Evolutionary conservation across 116 monocot species (phyloP).

Genomic region (Zostera marina): DNA sequence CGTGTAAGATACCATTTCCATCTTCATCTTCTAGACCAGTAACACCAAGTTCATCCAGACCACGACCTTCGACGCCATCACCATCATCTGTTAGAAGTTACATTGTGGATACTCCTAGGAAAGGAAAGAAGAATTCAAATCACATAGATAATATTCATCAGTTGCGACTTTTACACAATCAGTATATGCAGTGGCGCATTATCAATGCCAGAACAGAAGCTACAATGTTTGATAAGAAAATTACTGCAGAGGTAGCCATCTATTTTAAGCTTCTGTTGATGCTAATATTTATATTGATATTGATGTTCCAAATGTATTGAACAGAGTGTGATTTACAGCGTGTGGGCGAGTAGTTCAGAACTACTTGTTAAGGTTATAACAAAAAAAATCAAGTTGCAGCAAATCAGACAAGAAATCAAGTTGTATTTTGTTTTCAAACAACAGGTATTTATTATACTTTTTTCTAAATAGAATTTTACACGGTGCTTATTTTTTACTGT

Average conservation of each 20-base stretch:
- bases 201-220: conserved; percentile 49
- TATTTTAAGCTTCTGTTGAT: not conserved
- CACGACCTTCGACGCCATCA: conserved; percentile 10
- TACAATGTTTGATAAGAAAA: conserved; percentile 28
- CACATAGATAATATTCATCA: conserved; percentile 69
- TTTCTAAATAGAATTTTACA: not conserved
- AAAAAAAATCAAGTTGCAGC: conserved; percentile 41
- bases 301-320: conserved; percentile 3
- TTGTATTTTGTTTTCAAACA: conserved; percentile 39
- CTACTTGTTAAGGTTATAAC: conserved; percentile 31
- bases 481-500: not conserved
- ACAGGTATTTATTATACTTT: conserved; percentile 34
- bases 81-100: conserved; percentile 26
- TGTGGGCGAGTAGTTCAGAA: conserved; percentile 36
- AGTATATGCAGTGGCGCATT: conserved; percentile 68
- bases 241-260: conserved; percentile 43
- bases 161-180: conserved; percentile 54
- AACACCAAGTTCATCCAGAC: conserved; percentile 15
- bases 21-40: conserved; percentile 13
- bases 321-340: conserved; percentile 47
- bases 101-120: conserved; percentile 21
- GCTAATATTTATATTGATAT: not conserved
- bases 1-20: conserved; percentile 11
- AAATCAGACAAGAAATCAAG: conserved; percentile 38
- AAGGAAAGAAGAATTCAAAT: conserved; percentile 40